A percentile compares a stretch with the other conserved stretches of the same genome.
These are phyloP conservation scores for Asterochloris sp. DNA, from an alignment of 139 green algal species.

Conservation along the genomic window DNA sequence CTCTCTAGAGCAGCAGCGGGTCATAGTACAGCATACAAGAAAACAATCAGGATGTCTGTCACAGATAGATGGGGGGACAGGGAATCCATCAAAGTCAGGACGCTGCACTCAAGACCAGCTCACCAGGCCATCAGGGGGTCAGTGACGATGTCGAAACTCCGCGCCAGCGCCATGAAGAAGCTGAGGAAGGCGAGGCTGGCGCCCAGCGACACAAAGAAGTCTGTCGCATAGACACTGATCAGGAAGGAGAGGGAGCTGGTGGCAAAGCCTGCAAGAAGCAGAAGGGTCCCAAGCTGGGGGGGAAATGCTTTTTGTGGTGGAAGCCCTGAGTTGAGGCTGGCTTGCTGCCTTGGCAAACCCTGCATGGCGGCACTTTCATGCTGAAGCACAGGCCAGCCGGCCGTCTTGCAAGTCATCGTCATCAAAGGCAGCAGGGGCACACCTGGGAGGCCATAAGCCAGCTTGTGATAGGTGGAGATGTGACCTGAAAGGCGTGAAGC, in stretches of 20 bases:
- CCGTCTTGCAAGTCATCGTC: too few species aligned
- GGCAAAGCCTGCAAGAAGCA: constrained; percentile 14
- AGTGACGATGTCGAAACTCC: constrained; percentile 31
- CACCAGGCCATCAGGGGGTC: constrained; percentile 36
- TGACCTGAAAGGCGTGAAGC: neutral
- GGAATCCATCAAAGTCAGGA: too few species aligned
- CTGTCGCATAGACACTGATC: constrained; percentile 26
- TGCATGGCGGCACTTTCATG: too few species aligned
- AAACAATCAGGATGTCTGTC: too few species aligned
- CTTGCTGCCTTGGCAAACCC: too few species aligned
- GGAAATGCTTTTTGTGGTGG: too few species aligned
- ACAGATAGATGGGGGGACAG: too few species aligned
- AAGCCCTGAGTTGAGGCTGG: too few species aligned
- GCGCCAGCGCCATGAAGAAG: constrained; percentile 36
- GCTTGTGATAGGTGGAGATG: constrained; percentile 7
- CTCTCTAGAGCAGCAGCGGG: too few species aligned
- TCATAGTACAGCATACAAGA: too few species aligned
- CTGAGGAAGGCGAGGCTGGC: constrained; percentile 29
- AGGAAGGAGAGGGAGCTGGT: constrained; percentile 29
- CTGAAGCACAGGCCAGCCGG: too few species aligned
- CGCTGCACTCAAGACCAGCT: neutral
- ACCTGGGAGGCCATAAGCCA: constrained; percentile 20
- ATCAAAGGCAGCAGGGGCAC: too few species aligned
- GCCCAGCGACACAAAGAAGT: constrained; percentile 34
- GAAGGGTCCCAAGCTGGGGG: neutral